Conservation (phyloP, 139 green algal species). For the Chlamydomonas incerta region DNA sequence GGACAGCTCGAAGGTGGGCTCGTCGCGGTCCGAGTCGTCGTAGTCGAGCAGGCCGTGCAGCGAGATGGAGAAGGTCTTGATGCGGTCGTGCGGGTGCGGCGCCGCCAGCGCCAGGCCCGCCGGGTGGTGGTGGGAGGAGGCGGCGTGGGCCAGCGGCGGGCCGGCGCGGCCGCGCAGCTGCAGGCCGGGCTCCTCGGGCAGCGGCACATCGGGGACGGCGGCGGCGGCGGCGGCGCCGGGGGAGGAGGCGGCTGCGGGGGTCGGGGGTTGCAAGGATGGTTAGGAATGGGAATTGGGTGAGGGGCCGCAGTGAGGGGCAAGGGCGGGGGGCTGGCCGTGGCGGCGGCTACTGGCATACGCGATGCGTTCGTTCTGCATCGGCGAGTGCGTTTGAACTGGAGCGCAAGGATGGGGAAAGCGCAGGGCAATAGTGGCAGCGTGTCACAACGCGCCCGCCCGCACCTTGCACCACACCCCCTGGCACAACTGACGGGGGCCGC, state of each 20-base stretch:
- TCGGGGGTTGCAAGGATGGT: background rate
- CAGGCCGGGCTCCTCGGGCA: conserved; percentile 30
- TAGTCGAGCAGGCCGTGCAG: conserved; percentile 87
- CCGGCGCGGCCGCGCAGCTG: conserved; percentile 33
- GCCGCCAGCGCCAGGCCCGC: no score
- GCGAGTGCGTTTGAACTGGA: no score
- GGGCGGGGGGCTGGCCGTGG: no score
- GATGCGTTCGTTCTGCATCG: no score
- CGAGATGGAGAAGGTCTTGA: conserved; percentile 62
- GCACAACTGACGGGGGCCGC: no score
- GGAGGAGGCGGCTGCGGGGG: background rate
- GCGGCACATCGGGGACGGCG: conserved; percentile 7
- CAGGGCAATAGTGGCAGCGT: no score
- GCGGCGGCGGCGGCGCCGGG: background rate
- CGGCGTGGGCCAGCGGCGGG: background rate
- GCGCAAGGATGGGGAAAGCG: no score
- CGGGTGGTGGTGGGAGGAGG: no score
- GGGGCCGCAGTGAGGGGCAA: background rate
- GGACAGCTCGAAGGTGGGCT: conserved; percentile 80
- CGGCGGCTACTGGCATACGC: no score
- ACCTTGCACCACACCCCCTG: background rate
- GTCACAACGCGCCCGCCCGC: no score
- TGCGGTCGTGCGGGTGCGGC: background rate
- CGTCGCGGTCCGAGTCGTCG: conserved; percentile 71
- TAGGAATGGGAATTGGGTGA: background rate